A percentile compares a stretch with the other conserved stretches of the same genome.
Evolutionary conservation across 169 alveolate species (phyloP).

Genomic region (Cryptosporidium baileyi): DNA sequence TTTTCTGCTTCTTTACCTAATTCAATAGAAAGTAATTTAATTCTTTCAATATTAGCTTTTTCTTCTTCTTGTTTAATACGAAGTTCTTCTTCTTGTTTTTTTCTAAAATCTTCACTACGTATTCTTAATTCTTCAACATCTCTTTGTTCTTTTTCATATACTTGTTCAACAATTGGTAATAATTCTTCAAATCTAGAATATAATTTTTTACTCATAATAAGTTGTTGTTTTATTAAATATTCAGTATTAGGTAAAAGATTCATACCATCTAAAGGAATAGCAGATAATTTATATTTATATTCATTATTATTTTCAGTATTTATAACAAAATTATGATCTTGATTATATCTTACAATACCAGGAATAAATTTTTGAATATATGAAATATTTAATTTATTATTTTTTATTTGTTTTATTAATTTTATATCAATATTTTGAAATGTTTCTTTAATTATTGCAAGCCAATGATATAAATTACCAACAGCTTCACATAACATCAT

Average conservation of each 20-base stretch:
- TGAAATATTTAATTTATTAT: not conserved
- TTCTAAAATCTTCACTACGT: slow-evolving; percentile 60
- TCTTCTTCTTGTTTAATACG: slow-evolving; percentile 37
- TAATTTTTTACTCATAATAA: slow-evolving; percentile 50
- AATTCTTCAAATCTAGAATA: slow-evolving; percentile 64
- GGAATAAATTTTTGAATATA: slow-evolving; percentile 46
- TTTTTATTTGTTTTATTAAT: slow-evolving; percentile 29
- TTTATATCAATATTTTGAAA: slow-evolving; percentile 34
- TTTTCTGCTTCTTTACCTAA: slow-evolving; percentile 63
- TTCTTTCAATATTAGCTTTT: slow-evolving; percentile 24
- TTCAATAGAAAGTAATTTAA: slow-evolving; percentile 46
- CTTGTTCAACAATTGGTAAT: slow-evolving; percentile 63
- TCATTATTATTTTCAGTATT: not conserved
- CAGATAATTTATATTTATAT: slow-evolving; percentile 11
- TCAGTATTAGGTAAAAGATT: slow-evolving; percentile 26
- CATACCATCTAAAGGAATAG: slow-evolving; percentile 44
- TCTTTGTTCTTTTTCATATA: slow-evolving; percentile 64
- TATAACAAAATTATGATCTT: not conserved
- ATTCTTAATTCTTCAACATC: slow-evolving; percentile 58
- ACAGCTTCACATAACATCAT: slow-evolving; percentile 65
- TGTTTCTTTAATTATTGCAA: slow-evolving; percentile 47
- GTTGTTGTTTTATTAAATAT: slow-evolving; percentile 27
- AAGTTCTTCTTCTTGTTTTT: slow-evolving; percentile 56
- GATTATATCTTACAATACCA: slow-evolving; percentile 10
- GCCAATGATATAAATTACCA: slow-evolving; percentile 56